Percentiles rank a stretch among this genome's conserved stretches.
Conservation (phyloP, 345 rosid species). For the Excoecaria agallocha region DNA sequence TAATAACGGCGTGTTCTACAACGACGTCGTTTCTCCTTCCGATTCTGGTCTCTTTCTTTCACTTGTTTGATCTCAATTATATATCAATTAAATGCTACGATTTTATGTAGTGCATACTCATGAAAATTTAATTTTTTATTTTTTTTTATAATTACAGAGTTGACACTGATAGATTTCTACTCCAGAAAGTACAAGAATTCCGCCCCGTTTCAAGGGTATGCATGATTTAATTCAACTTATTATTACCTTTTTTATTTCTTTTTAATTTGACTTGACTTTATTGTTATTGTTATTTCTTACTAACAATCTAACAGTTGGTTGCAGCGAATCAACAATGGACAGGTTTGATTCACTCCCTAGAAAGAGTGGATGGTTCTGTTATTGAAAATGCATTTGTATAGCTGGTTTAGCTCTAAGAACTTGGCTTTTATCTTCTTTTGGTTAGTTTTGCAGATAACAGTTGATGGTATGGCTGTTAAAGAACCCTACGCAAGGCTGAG, state of each 20-base stretch:
- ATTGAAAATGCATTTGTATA: not conserved
- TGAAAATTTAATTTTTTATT: not conserved
- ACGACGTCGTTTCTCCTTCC: constrained; percentile 48
- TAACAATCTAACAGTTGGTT: constrained; percentile 57
- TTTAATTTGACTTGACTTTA: not conserved
- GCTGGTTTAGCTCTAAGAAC: not conserved
- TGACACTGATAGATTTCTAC: constrained; percentile 60
- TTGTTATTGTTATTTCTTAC: not conserved
- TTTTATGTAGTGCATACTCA: too few species aligned
- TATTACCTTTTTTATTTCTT: not conserved
- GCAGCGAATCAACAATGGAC: constrained; percentile 79
- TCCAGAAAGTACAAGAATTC: constrained; percentile 58
- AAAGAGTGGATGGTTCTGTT: not conserved
- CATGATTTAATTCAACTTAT: not conserved
- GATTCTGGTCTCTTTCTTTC: constrained; percentile 47
- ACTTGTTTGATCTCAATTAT: too few species aligned
- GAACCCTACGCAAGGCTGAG: constrained; percentile 56
- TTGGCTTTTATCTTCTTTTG: constrained; percentile 12
- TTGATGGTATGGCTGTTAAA: constrained; percentile 54
- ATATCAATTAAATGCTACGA: too few species aligned
- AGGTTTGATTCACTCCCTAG: constrained; percentile 40
- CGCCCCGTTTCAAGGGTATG: constrained; percentile 83
- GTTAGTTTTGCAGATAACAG: constrained; percentile 48
- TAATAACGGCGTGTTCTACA: constrained; percentile 71
- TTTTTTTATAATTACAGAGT: constrained; percentile 24